These are phyloP conservation scores for Trametes cubensis DNA, from an alignment of 768 basidiomycete genomes.

Conservation along the genomic window DNA sequence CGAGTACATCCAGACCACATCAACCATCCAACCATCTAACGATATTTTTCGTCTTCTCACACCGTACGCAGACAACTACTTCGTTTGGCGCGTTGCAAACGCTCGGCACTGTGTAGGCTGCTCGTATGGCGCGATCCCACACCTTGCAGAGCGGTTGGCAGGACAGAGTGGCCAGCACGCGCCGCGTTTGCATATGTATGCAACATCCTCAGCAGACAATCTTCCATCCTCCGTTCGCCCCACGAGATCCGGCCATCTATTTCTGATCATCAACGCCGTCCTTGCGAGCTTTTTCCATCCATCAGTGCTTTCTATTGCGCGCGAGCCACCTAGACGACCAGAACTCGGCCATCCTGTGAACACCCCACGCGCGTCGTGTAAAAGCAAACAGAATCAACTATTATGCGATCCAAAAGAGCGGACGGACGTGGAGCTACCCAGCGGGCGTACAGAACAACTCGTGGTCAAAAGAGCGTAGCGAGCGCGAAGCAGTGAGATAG, in stretches of 20 bases:
- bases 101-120: too few relatives aligned
- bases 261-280: constrained; percentile 23
- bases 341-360: not conserved
- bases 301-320: constrained; percentile 17
- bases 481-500: constrained; percentile 7
- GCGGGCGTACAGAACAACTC: constrained; percentile 17
- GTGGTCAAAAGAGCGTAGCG: constrained; percentile 17
- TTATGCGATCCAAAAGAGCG: constrained; percentile 24
- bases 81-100: too few relatives aligned
- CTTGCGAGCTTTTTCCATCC: constrained; percentile 11
- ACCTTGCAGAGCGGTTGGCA: too few relatives aligned
- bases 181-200: too few relatives aligned
- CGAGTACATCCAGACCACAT: too few relatives aligned
- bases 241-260: constrained; percentile 1
- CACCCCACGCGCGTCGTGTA: not conserved
- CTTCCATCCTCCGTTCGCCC: not conserved
- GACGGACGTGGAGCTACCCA: constrained; percentile 17
- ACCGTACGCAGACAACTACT: too few relatives aligned
- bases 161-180: too few relatives aligned
- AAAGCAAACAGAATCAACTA: constrained; percentile 18
- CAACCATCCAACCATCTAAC: too few relatives aligned
- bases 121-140: too few relatives aligned
- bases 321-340: constrained; percentile 2
- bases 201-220: not conserved
- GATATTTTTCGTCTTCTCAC: too few relatives aligned